Evolutionary conservation across 495 filamentous ascomycete species (phyloP).

Genomic region (Thermothielavioides terrestris): DNA sequence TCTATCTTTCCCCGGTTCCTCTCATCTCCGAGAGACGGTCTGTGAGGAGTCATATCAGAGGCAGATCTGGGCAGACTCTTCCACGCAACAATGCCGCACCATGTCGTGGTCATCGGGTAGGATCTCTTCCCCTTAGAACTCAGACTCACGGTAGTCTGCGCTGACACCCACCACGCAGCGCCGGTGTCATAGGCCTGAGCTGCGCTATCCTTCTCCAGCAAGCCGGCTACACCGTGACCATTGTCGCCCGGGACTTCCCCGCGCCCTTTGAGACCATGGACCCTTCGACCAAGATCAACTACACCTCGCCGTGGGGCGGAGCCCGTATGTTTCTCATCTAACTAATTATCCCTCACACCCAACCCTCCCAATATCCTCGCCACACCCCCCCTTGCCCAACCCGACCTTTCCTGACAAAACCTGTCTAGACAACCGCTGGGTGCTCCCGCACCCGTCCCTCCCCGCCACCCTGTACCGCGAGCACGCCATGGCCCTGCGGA

Average conservation of each 20-base stretch:
- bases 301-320: conserved; percentile 58
- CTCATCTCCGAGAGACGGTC: too few relatives aligned
- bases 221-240: conserved; percentile 37
- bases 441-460: conserved; percentile 7
- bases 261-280: conserved; percentile 35
- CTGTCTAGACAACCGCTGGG: conserved; percentile 20
- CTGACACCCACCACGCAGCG: conserved; percentile 28
- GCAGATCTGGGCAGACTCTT: too few relatives aligned
- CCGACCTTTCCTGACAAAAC: background rate
- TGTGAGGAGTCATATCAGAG: too few relatives aligned
- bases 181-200: conserved; percentile 51
- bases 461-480: conserved; percentile 26
- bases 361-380: background rate
- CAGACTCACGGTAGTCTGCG: too few relatives aligned
- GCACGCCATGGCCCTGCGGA: conserved; percentile 42
- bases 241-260: conserved; percentile 52
- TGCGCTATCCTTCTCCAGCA: conserved; percentile 44
- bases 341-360: background rate
- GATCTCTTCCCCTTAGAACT: background rate
- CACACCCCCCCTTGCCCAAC: background rate
- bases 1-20: background rate
- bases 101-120: conserved; percentile 12
- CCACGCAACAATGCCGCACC: background rate
- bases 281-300: conserved; percentile 44
- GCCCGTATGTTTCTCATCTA: conserved; percentile 5